Percentiles rank a stretch among this genome's conserved stretches.
Evolutionary conservation across 2,329 filamentous ascomycete species (phyloP).

Genomic region (Venturia oleaginea): DNA sequence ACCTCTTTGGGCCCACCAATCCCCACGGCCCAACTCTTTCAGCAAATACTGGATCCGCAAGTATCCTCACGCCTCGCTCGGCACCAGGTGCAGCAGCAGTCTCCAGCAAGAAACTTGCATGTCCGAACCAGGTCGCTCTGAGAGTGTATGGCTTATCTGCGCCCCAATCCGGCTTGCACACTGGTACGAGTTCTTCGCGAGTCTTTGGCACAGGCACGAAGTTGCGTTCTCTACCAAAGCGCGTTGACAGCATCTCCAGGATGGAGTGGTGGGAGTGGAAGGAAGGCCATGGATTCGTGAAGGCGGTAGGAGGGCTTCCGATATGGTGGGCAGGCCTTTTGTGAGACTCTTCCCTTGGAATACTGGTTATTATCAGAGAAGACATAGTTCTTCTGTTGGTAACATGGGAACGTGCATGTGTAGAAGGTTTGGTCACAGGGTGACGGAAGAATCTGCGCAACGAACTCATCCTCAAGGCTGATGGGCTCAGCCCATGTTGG

Average conservation of each 20-base stretch:
- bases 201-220: constrained; percentile 37
- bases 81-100: constrained; percentile 24
- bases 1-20: constrained; percentile 42
- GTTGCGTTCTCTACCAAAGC: constrained; percentile 33
- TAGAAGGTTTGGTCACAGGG: background rate
- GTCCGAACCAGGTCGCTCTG: constrained; percentile 44
- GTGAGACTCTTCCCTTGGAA: background rate
- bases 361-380: background rate
- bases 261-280: constrained; percentile 22
- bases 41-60: constrained; percentile 47
- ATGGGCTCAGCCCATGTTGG: background rate
- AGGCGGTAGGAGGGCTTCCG: constrained; percentile 34
- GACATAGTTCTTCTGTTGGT: background rate
- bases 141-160: constrained; percentile 21
- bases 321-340: constrained; percentile 31
- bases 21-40: constrained; percentile 39
- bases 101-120: constrained; percentile 42
- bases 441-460: background rate
- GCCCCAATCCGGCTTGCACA: constrained; percentile 35
- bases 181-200: constrained; percentile 32
- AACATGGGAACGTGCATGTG: background rate
- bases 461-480: background rate
- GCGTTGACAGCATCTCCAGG: constrained; percentile 24
- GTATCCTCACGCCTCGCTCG: constrained; percentile 34
- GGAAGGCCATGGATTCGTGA: constrained; percentile 44